A percentile compares a stretch with the other conserved stretches of the same genome.
phyloP scores from a whole-genome alignment of 2,329 filamentous ascomycete species.

The Alternaria rosae region DNA sequence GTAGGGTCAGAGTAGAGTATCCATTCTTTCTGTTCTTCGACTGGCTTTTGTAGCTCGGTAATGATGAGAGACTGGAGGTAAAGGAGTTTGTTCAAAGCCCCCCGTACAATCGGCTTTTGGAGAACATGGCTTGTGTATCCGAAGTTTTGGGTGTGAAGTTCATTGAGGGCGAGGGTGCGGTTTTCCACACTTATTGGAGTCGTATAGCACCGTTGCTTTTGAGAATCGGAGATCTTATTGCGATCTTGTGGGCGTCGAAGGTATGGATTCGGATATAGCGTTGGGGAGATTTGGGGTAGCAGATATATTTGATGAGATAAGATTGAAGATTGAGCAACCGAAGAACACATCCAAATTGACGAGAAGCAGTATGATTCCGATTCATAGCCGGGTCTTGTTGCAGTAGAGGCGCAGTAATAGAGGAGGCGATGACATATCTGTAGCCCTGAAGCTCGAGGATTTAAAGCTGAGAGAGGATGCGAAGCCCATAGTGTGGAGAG shows the following conservation, averaged over 20 bases:
- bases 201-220: neutral
- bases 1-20: constrained; percentile 25
- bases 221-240: neutral
- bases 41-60: constrained; percentile 26
- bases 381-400: neutral
- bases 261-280: neutral
- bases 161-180: neutral
- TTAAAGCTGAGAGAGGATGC: neutral
- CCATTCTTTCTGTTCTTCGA: constrained; percentile 34
- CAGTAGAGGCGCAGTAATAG: neutral
- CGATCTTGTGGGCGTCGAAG: neutral
- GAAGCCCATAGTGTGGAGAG: neutral
- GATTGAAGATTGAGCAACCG: neutral
- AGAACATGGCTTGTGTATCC: constrained; percentile 49
- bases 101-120: constrained; percentile 39
- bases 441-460: neutral
- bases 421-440: neutral
- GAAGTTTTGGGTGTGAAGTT: neutral
- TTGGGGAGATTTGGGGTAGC: neutral
- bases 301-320: neutral
- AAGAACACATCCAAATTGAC: neutral
- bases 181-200: neutral
- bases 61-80: constrained; percentile 36
- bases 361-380: neutral
- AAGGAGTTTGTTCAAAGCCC: constrained; percentile 48